Evolutionary conservation across 805 yeast genomes (phyloP), one percentile per base, ranked within the genome.

Genomic region (Kodamaea hsintzibuensis): DNA sequence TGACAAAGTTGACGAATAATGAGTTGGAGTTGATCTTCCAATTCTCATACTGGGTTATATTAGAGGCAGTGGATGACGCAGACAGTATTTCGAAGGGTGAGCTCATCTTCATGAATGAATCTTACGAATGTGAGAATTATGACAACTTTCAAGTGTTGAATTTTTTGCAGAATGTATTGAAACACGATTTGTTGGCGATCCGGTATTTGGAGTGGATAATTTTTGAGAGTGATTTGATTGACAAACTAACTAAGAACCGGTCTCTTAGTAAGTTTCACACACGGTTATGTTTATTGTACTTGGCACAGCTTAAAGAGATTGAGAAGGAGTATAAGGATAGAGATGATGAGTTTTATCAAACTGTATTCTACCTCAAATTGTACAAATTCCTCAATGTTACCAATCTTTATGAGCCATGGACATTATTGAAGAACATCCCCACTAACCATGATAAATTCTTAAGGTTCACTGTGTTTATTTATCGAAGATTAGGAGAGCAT

Each of bases 21-120:
- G 56, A 82, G 42, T 57, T 87, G 12, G 81, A 79, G 14, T 65
- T 88, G 13, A 76, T 90, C 1, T 78, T 90, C 43, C 70, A 83
- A 55, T 86, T 78, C 64, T 66, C 88, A 0, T 61, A 71, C 18
- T 81, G 85, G 81, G 76, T 86, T 7, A 68, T 87, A 42, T 60
- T 64, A 1, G 72, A 66, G 35, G 51, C 60, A 13, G 50, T 54
- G 0, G 51, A 43, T 8, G n/a, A 18, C 7, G 53, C 42, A 19
- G 25, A 43, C 37, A 16, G 55, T 7, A 48, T 42, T 10, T 45
- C 55, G n/a, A 71, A 70, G 8, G 81, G 81, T 37, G 60, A 66
- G 52, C 56, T 71, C 17, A 74, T 93, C 0, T 91, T 91, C 59
- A 76, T 89, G 78, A 83, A 81, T 53, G 87, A 86, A 50, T 74